These are phyloP conservation scores for Heliamphora exappendiculata DNA, from an alignment of 148 eudicot genomes.

Conservation along the genomic window DNA sequence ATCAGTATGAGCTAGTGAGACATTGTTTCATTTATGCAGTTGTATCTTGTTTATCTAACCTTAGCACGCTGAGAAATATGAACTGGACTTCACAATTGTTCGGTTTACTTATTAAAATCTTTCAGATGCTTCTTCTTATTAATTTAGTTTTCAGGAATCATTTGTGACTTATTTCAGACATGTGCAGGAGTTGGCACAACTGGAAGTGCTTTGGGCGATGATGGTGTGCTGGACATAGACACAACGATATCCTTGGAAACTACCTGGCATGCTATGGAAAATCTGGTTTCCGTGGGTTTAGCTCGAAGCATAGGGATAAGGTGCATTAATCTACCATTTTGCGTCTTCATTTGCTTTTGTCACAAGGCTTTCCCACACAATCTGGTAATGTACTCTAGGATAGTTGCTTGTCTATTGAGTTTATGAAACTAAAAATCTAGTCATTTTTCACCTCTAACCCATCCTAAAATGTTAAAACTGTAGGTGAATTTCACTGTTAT, in stretches of 20 bases:
- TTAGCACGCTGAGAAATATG: not conserved
- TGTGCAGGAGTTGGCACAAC: conserved; percentile 75
- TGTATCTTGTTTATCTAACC: not conserved
- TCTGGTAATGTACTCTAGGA: not conserved
- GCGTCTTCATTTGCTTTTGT: not conserved
- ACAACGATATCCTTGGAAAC: conserved; percentile 78
- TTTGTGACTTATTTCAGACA: not conserved
- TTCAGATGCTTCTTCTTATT: not conserved
- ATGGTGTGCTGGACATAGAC: conserved; percentile 85
- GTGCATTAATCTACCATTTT: conserved; percentile 10
- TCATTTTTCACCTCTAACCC: not conserved
- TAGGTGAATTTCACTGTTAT: not conserved
- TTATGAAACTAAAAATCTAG: too few relatives aligned
- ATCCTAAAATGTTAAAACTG: not conserved
- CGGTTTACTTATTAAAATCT: not conserved
- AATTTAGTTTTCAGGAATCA: not conserved
- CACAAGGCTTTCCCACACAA: not conserved
- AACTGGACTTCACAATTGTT: not conserved
- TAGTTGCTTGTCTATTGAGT: not conserved
- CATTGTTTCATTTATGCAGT: not conserved
- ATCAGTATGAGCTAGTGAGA: not conserved
- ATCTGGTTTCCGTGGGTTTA: conserved; percentile 67
- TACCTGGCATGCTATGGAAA: conserved; percentile 97
- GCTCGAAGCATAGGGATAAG: conserved; percentile 95
- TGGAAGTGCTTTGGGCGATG: conserved; percentile 68